A percentile compares a stretch with the other conserved stretches of the same genome.
Evolutionary conservation across 2,329 filamentous ascomycete species (phyloP).

Genomic region (Onygenales sp.): DNA sequence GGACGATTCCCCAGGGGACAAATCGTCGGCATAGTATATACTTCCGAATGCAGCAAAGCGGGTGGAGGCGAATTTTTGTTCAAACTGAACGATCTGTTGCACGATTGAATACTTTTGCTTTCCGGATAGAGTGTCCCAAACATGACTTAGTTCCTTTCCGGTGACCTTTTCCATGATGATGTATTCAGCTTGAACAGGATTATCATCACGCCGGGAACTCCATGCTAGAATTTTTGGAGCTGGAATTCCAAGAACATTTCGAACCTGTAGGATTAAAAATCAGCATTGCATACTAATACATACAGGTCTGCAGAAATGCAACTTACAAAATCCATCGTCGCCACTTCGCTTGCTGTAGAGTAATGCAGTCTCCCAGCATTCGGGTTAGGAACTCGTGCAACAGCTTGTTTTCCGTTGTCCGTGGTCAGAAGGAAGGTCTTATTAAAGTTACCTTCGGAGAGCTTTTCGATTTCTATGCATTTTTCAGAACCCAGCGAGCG

Average conservation of each 20-base stretch:
- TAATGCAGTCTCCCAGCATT: constrained; percentile 10
- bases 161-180: constrained; percentile 25
- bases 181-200: constrained; percentile 25
- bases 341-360: constrained; percentile 27
- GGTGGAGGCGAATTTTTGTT: background rate
- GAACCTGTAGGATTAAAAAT: background rate
- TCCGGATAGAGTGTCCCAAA: constrained; percentile 13
- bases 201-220: constrained; percentile 20
- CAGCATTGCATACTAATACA: background rate
- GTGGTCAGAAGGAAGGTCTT: constrained; percentile 22
- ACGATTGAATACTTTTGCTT: constrained; percentile 2
- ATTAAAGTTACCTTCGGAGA: constrained; percentile 18
- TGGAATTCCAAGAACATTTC: background rate
- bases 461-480: constrained; percentile 24
- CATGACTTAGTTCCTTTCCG: constrained; percentile 18
- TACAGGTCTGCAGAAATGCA: background rate
- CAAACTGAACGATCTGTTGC: background rate
- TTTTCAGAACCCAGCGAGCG: constrained; percentile 17
- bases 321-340: constrained; percentile 24
- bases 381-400: constrained; percentile 14
- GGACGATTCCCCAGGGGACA: background rate
- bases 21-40: constrained; percentile 2
- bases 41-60: constrained; percentile 1
- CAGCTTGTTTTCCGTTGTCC: constrained; percentile 11
- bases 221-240: constrained; percentile 1